phyloP scores from a whole-genome alignment of 2,329 filamentous ascomycete species.

The Aschersonia sp. region DNA sequence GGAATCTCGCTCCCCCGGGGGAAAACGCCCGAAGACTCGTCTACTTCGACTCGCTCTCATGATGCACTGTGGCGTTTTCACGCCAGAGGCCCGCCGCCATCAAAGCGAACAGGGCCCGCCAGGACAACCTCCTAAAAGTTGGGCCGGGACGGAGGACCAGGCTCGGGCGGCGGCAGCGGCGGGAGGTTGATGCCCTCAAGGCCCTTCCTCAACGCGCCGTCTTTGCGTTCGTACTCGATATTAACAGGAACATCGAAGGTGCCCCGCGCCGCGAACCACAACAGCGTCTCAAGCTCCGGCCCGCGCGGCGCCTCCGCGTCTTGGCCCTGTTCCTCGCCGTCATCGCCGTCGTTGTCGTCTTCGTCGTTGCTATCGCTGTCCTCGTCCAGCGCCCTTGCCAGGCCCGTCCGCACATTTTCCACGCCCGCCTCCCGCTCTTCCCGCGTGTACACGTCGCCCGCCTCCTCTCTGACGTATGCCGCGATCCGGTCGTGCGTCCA shows the following conservation, averaged over 20 bases:
- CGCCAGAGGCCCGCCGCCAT: too few relatives aligned
- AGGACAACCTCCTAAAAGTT: too few relatives aligned
- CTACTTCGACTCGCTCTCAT: too few relatives aligned
- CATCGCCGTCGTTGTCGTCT: constrained; percentile 39
- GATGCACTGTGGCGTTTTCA: too few relatives aligned
- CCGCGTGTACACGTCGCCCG: constrained; percentile 51
- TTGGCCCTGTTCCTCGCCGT: constrained; percentile 12
- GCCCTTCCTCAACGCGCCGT: constrained; percentile 13
- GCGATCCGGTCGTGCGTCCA: constrained; percentile 26
- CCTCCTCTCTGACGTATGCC: constrained; percentile 27
- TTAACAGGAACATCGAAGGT: constrained; percentile 30
- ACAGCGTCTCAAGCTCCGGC: constrained; percentile 30
- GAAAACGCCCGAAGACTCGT: too few relatives aligned
- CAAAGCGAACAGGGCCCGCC: too few relatives aligned
- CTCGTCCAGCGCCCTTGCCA: constrained; percentile 40
- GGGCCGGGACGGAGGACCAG: too few relatives aligned
- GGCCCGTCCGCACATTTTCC: constrained; percentile 57
- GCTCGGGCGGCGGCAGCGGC: constrained; percentile 1
- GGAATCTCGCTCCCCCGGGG: too few relatives aligned
- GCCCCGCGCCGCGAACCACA: constrained; percentile 30
- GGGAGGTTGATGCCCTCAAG: constrained; percentile 21
- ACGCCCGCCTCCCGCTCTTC: constrained; percentile 54
- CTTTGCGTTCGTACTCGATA: constrained; percentile 26
- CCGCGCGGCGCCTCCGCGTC: constrained; percentile 1
- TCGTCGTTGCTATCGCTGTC: constrained; percentile 41